Base-by-base conservation (phyloP, 306 rosid genomes). In the Astragalus membranaceus region DNA sequence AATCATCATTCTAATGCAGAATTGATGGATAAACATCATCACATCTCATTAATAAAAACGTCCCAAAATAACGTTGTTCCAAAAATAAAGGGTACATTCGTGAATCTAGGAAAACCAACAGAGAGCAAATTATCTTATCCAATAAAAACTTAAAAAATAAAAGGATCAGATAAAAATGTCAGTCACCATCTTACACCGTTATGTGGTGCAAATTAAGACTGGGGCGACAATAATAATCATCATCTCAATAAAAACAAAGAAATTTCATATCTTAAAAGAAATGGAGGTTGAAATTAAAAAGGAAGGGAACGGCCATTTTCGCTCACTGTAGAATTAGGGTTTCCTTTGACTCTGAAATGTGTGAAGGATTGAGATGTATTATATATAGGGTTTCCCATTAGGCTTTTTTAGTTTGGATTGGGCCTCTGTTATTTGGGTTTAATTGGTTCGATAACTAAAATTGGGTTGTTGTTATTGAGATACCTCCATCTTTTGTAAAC, bases 291-390 rank as follows among this genome's bases (percentile, higher is more conserved):
- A n/a, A n/a, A 84, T 88, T 89, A 13, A 86, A 46, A 35, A 92
- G 79, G 81, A 92, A 69, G 43, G 98, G 96, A 3, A 92, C 95
- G 5, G 92, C 96, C 96, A 92, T 76, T 47, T 30, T 67, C 1
- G 42, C 64, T 10, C 50, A 12, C 50, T n/a, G 50, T 2, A 15
- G 2, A 46, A 46, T 46, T 46, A 46, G 50, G 50, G 50, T 46
- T 46, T 46, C 15, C 50, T 9, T n/a, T n/a, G n/a, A n/a, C n/a
- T n/a, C n/a, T n/a, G n/a, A n/a, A n/a, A n/a, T n/a, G n/a, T n/a
- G n/a, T n/a, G n/a, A n/a, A n/a, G n/a, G n/a, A n/a, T n/a, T n/a
- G n/a, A n/a, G n/a, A n/a, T n/a, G n/a, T n/a, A n/a, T n/a, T n/a
- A n/a, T n/a, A n/a, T n/a, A n/a, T n/a, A n/a, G n/a, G n/a, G n/a